Evolutionary conservation across 139 green algal species (phyloP).

Genomic region (Edaphochlamys debaryana): DNA sequence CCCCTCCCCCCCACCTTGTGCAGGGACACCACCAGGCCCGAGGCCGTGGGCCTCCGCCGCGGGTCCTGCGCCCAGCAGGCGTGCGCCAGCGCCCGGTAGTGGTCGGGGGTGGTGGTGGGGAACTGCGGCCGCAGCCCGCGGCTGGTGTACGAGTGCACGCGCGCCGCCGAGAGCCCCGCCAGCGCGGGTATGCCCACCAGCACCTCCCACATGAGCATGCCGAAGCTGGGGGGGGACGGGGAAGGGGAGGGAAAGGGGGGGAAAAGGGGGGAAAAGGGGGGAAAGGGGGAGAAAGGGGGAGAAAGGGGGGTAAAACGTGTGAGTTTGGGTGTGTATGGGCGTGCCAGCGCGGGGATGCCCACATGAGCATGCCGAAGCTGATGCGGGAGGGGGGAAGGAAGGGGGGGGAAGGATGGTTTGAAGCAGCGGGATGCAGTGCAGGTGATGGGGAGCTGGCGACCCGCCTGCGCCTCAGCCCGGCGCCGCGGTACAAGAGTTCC

Average conservation of each 20-base stretch:
- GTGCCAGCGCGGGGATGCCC: conserved; percentile 29
- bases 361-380: conserved; percentile 41
- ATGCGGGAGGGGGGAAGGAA: background rate
- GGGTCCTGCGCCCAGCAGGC: conserved; percentile 31
- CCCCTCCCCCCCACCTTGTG: background rate
- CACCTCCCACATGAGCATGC: conserved; percentile 40
- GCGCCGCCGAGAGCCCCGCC: conserved; percentile 16
- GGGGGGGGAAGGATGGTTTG: too few species aligned
- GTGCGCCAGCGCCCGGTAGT: conserved; percentile 9
- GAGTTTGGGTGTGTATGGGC: too few species aligned
- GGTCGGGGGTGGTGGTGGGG: conserved; percentile 13
- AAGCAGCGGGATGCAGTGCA: too few species aligned
- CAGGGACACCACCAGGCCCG: conserved; percentile 13
- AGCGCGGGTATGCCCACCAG: conserved; percentile 31
- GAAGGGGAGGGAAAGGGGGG: too few species aligned
- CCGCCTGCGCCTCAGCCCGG: too few species aligned
- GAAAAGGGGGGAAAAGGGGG: background rate
- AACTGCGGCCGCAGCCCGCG: conserved; percentile 22
- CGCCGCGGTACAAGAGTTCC: too few species aligned
- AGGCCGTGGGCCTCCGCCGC: background rate
- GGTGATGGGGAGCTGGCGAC: too few species aligned
- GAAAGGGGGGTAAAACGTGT: too few species aligned
- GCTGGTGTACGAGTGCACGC: conserved; percentile 32
- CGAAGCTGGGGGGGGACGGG: conserved; percentile 13
- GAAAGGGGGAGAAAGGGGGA: too few species aligned